Evolutionary conservation across 805 yeast species (phyloP).

Genomic region (Candida sphagnicola): DNA sequence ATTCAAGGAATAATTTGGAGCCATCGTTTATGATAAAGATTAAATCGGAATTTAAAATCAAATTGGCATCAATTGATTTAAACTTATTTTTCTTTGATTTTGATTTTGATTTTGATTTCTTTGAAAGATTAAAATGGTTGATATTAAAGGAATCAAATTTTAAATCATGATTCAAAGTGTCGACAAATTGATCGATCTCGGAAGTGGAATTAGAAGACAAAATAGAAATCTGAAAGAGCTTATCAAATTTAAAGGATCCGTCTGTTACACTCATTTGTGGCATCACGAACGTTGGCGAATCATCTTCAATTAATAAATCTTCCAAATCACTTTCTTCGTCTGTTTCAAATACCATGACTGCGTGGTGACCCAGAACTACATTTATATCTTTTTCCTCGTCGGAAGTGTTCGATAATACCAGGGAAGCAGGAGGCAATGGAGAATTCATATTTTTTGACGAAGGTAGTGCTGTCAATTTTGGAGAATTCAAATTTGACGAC

Average conservation of each 20-base stretch:
- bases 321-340: constrained; percentile 30
- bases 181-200: constrained; percentile 18
- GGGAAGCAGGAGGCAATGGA: constrained; percentile 11
- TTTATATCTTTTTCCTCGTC: constrained; percentile 23
- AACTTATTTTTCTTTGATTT: not conserved
- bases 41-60: constrained; percentile 21
- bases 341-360: constrained; percentile 39
- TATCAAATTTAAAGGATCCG: constrained; percentile 2
- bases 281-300: constrained; percentile 31
- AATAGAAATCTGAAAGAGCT: constrained; percentile 17
- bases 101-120: not conserved
- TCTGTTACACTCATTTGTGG: constrained; percentile 29
- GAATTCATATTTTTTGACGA: not conserved
- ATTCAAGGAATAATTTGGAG: constrained; percentile 23
- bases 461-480: constrained; percentile 3
- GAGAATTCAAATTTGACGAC: constrained; percentile 1
- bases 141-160: constrained; percentile 11
- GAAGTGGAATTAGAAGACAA: constrained; percentile 17
- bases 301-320: constrained; percentile 1
- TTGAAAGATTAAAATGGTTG: constrained; percentile 12
- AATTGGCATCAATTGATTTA: constrained; percentile 6
- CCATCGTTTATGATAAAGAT: constrained; percentile 39
- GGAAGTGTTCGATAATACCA: constrained; percentile 23
- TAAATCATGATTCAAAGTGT: constrained; percentile 12
- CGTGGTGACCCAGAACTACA: constrained; percentile 17